Evolutionary conservation across 2,329 filamentous ascomycete species (phyloP).

Genomic region (Neofusicoccum ribis): DNA sequence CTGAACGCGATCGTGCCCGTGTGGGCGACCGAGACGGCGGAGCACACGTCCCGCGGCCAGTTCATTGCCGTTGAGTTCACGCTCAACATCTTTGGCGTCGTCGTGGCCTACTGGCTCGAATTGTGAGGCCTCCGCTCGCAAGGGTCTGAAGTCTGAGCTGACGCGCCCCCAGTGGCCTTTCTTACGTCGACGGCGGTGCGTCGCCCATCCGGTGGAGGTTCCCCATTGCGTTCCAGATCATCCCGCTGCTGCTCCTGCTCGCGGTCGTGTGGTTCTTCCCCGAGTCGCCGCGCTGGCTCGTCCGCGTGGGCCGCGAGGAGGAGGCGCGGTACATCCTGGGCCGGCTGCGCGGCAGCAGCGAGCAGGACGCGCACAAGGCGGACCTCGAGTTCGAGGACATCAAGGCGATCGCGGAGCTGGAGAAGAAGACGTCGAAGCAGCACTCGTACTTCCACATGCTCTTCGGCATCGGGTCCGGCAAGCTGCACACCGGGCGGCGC

Average conservation of each 20-base stretch:
- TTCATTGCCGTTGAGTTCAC: constrained; percentile 74
- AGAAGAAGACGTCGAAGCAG: constrained; percentile 50
- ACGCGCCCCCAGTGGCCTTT: constrained; percentile 45
- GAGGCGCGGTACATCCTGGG: constrained; percentile 67
- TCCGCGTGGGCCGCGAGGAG: constrained; percentile 65
- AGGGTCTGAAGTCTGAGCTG: not conserved
- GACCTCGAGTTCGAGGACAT: constrained; percentile 70
- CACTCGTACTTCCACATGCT: constrained; percentile 67
- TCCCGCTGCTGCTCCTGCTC: constrained; percentile 61
- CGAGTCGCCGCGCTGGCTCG: constrained; percentile 67
- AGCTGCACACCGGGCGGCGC: constrained; percentile 66
- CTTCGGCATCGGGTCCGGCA: constrained; percentile 64
- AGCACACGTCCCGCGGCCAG: constrained; percentile 66
- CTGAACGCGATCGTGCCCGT: constrained; percentile 70
- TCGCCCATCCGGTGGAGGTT: constrained; percentile 67
- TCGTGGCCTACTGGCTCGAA: constrained; percentile 57
- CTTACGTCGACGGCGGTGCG: constrained; percentile 59
- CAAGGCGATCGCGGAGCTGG: constrained; percentile 60
- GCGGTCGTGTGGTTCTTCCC: constrained; percentile 65
- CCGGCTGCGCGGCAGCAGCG: constrained; percentile 61
- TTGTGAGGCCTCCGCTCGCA: constrained; percentile 23
- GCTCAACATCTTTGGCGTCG: constrained; percentile 70
- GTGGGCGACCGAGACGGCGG: constrained; percentile 69
- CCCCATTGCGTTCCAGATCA: constrained; percentile 69
- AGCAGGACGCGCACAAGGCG: constrained; percentile 51